phyloP scores from a whole-genome alignment of 768 basidiomycete species.

The Tulasnella sp. region DNA sequence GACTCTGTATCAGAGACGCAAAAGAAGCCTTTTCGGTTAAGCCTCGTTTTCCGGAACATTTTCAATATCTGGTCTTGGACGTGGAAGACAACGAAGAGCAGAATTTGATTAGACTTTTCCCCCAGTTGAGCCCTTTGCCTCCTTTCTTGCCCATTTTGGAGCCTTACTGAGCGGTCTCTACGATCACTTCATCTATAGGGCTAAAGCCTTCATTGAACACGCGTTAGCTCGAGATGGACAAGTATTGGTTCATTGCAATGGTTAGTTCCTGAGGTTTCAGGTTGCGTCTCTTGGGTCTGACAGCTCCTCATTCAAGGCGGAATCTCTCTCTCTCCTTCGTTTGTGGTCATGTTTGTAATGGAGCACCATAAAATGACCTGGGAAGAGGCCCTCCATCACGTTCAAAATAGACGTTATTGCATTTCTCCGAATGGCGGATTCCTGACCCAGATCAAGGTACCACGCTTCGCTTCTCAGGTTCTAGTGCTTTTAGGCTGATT shows the following conservation, averaged over 20 bases:
- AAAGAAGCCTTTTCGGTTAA: slow-evolving; percentile 84
- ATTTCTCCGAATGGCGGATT: slow-evolving; percentile 89
- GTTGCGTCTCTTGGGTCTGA: background rate
- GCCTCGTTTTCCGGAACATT: slow-evolving; percentile 69
- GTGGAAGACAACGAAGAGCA: slow-evolving; percentile 91
- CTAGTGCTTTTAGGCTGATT: background rate
- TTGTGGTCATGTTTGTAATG: slow-evolving; percentile 92
- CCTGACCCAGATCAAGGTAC: slow-evolving; percentile 79
- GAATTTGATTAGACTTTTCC: slow-evolving; percentile 84
- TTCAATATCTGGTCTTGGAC: slow-evolving; percentile 67
- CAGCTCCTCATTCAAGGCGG: slow-evolving; percentile 40
- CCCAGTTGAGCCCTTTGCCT: slow-evolving; percentile 37
- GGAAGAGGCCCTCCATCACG: slow-evolving; percentile 80
- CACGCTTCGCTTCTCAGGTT: background rate
- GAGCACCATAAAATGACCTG: slow-evolving; percentile 65
- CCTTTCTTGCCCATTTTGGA: background rate
- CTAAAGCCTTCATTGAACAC: slow-evolving; percentile 58
- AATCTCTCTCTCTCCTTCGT: slow-evolving; percentile 75
- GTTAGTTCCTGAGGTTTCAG: slow-evolving; percentile 29
- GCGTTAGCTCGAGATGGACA: slow-evolving; percentile 56
- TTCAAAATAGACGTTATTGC: slow-evolving; percentile 85
- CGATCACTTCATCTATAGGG: slow-evolving; percentile 32
- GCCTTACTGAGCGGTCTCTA: background rate
- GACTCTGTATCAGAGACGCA: slow-evolving; percentile 77
- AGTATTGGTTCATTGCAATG: slow-evolving; percentile 83